These are phyloP conservation scores for Xylaria sp. DNA, from an alignment of 2,329 filamentous ascomycete species.

Conservation along the genomic window DNA sequence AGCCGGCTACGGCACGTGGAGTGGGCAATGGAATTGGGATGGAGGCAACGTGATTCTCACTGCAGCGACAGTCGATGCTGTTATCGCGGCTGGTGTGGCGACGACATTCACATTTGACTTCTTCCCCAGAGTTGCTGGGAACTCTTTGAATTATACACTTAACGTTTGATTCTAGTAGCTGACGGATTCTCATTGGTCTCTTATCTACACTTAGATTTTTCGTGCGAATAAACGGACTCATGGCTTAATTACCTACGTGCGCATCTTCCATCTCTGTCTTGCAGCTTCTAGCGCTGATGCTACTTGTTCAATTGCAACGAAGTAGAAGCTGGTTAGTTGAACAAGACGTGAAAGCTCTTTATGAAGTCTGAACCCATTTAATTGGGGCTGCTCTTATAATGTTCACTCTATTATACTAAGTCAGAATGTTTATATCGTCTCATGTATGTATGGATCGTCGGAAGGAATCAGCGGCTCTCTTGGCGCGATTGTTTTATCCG, in stretches of 20 bases:
- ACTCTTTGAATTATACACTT: slow-evolving; percentile 61
- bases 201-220: background rate
- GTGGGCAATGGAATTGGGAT: slow-evolving; percentile 64
- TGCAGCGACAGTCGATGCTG: slow-evolving; percentile 56
- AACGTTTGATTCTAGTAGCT: slow-evolving; percentile 31
- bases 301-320: too few relatives aligned
- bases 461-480: background rate
- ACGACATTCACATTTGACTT: slow-evolving; percentile 66
- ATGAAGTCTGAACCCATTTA: too few relatives aligned
- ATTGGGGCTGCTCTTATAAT: too few relatives aligned
- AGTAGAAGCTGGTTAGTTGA: too few relatives aligned
- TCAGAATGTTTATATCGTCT: too few relatives aligned
- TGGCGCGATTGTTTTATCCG: background rate
- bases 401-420: too few relatives aligned
- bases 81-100: slow-evolving; percentile 57
- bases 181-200: background rate
- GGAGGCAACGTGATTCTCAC: slow-evolving; percentile 59
- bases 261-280: too few relatives aligned
- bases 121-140: slow-evolving; percentile 61
- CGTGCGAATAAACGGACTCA: too few relatives aligned
- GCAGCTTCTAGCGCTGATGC: too few relatives aligned
- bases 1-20: slow-evolving; percentile 61
- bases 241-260: too few relatives aligned
- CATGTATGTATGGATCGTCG: background rate
- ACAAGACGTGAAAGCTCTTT: too few relatives aligned